These are phyloP conservation scores for Aspergillus quadricinctus DNA, from an alignment of 2,329 filamentous ascomycete genomes.

Conservation along the genomic window DNA sequence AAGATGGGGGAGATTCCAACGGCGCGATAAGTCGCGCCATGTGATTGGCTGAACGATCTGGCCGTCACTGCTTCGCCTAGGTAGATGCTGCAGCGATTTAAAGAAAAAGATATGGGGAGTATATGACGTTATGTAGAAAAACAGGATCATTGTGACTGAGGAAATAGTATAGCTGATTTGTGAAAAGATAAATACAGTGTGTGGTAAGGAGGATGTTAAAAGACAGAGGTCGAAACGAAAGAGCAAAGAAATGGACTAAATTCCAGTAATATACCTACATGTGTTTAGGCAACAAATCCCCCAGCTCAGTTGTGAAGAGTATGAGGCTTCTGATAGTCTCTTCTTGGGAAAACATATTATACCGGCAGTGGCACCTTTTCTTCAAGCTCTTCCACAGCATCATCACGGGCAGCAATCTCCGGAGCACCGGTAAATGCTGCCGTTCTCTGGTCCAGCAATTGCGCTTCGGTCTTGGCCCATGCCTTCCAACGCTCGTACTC, in stretches of 20 bases:
- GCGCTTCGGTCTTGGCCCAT: constrained; percentile 62
- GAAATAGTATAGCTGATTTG: neutral
- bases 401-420: constrained; percentile 35
- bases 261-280: neutral
- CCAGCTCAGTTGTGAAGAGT: neutral
- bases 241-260: neutral
- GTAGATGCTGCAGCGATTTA: neutral
- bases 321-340: neutral
- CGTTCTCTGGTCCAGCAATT: constrained; percentile 44
- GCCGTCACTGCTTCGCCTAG: neutral
- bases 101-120: neutral
- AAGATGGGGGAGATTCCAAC: neutral
- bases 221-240: neutral
- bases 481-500: constrained; percentile 79
- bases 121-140: neutral
- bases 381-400: constrained; percentile 21
- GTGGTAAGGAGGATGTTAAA: neutral
- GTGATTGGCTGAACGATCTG: neutral
- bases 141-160: neutral
- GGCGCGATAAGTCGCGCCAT: neutral
- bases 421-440: constrained; percentile 41
- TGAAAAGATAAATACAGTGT: neutral
- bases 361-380: constrained; percentile 2
- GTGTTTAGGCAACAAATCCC: neutral
- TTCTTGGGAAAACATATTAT: neutral